Evolutionary conservation across 495 filamentous ascomycete species (phyloP).

Genomic region (Pyronema domesticum): DNA sequence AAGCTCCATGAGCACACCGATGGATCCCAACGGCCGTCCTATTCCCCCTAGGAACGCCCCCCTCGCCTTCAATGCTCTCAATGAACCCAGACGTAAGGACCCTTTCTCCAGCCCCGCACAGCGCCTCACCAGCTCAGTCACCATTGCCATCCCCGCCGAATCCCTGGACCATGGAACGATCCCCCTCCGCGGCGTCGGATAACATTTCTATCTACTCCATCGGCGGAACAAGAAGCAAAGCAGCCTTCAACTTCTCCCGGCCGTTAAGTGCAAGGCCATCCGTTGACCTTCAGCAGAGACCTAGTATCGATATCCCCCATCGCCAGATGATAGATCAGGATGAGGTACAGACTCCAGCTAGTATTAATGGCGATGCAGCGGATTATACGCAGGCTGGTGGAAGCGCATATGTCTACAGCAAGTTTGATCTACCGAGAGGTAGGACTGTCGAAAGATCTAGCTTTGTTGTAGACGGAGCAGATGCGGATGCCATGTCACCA

Average conservation of each 20-base stretch:
- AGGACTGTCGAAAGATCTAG: constrained; percentile 38
- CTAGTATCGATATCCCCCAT: constrained; percentile 14
- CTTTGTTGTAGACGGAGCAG: too few relatives aligned
- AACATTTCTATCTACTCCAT: constrained; percentile 29
- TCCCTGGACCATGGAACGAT: constrained; percentile 20
- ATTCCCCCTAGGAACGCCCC: neutral
- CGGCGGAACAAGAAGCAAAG: constrained; percentile 45
- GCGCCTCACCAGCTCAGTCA: constrained; percentile 34
- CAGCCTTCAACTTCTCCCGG: constrained; percentile 82
- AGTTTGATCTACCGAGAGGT: constrained; percentile 66
- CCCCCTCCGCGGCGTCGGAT: constrained; percentile 29
- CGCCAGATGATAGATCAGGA: constrained; percentile 15
- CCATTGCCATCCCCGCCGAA: constrained; percentile 31
- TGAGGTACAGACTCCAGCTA: constrained; percentile 38
- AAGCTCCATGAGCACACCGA: too few relatives aligned
- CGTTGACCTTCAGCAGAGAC: constrained; percentile 33
- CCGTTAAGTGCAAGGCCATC: constrained; percentile 62
- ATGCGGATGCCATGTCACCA: too few relatives aligned
- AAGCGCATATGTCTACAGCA: constrained; percentile 67
- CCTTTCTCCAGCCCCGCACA: constrained; percentile 29
- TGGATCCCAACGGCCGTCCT: too few relatives aligned
- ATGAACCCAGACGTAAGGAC: neutral
- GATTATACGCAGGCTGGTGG: constrained; percentile 35
- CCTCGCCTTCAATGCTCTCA: neutral
- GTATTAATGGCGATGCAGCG: constrained; percentile 41